phyloP scores from a whole-genome alignment of 306 rosid species.

The Lathyrus sativus region DNA sequence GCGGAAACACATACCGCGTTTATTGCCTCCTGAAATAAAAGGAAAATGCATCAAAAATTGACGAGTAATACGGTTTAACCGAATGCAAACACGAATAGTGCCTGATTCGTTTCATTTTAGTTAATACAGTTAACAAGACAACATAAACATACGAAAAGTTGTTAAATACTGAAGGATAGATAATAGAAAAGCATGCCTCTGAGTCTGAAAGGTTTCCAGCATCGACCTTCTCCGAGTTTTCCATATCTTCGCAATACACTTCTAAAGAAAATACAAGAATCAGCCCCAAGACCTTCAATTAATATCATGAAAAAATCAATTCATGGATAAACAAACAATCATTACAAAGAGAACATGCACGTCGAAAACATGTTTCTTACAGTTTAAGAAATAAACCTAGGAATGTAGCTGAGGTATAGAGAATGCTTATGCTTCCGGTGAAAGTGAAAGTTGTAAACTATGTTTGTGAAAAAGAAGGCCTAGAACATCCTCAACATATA shows the following conservation, averaged over 20 bases:
- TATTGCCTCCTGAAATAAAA: slow-evolving; percentile 37
- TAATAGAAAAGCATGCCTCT: slow-evolving; percentile 45
- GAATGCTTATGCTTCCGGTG: slow-evolving; percentile 22
- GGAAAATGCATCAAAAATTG: not conserved
- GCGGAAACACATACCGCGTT: slow-evolving; percentile 30
- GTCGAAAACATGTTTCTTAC: slow-evolving; percentile 17
- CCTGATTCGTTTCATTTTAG: slow-evolving; percentile 17
- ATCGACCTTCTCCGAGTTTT: slow-evolving; percentile 40
- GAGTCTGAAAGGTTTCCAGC: slow-evolving; percentile 38
- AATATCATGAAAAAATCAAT: slow-evolving; percentile 13
- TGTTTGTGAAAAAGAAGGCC: slow-evolving; percentile 50
- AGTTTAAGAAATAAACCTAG: not conserved
- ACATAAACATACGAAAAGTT: not conserved
- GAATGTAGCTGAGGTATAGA: slow-evolving; percentile 35
- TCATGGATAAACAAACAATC: slow-evolving; percentile 5
- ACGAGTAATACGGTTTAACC: not conserved
- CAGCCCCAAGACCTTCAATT: slow-evolving; percentile 27
- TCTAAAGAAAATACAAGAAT: slow-evolving; percentile 46
- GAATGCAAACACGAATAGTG: not conserved
- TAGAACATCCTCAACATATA: slow-evolving; percentile 63
- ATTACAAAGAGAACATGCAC: slow-evolving; percentile 20
- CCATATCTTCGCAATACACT: slow-evolving; percentile 55
- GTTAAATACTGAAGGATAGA: slow-evolving; percentile 7
- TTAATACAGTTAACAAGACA: slow-evolving; percentile 1
- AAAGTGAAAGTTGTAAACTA: slow-evolving; percentile 32